Evolutionary conservation across 1,139 yeast genomes (phyloP), one percentile per base, ranked within the genome.

Genomic region (Sugiyamaella castrensis): DNA sequence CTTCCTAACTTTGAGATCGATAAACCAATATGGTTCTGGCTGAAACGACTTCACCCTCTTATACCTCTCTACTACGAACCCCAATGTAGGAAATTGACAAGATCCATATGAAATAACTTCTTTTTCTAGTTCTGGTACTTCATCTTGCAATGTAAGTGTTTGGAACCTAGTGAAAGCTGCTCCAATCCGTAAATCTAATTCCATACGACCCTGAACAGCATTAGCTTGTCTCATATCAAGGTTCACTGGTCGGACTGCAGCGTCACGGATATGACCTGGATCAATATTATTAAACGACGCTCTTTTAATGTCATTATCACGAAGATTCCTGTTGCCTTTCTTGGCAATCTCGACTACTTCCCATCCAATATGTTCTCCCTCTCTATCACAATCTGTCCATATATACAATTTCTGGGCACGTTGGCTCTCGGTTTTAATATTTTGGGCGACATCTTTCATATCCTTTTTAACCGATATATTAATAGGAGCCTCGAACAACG

Each of bases 301-400:
- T 43, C 99, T 71, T 52, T 78, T 79, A 2, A 83, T 70, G 46
- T 77, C 75, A 9, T 70, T 72, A 15, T 78, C 63, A 2, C 65
- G 69, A 30, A 87, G 61, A 0, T 68, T 57, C 0, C 70, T 61
- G 63, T 87, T 89, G 0, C 76, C 76, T 55, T 71, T 71, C 42
- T 68, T 65, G 0, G 96, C 97, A 4, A 84, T 84, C 50, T 79
- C 75, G 43, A 78, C 74, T 24, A 94, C 80, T 63, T 92, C 98
- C 72, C 79, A 81, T 0, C 98, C 99, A 53, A 94, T 94, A 64
- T 84, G 85, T 66, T 94, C 99, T 1, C 99, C 99, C 64, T 94
- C 99, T 37, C 98, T 74, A 72, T 94, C 99, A 69, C 98, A 92
- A 74, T 94, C 99, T 1, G 98, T 94, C 98, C 98, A 94, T 8